These are phyloP conservation scores for Codiaeum variegatum DNA, from an alignment of 441 rosid species.

Conservation along the genomic window DNA sequence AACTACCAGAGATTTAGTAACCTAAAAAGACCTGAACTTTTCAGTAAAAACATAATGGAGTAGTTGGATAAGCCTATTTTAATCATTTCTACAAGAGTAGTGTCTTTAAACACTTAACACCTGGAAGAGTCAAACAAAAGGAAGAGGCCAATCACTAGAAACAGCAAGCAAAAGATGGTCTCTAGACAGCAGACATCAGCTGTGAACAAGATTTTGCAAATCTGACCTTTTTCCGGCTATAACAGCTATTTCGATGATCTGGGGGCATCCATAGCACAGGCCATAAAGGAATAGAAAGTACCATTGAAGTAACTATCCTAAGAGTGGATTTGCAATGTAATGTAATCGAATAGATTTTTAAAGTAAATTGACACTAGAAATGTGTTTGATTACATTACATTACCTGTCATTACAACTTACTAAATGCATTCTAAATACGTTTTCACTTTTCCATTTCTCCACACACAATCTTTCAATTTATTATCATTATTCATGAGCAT, in stretches of 20 bases:
- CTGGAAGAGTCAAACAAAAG: neutral
- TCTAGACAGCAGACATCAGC: neutral
- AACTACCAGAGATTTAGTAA: neutral
- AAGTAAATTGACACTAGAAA: no score
- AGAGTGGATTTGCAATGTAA: no score
- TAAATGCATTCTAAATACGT: no score
- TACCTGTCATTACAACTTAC: no score
- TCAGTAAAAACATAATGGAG: neutral
- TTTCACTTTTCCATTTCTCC: neutral
- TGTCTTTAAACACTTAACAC: neutral
- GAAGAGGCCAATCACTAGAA: neutral
- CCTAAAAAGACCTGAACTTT: no score
- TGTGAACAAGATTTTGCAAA: conserved; percentile 3
- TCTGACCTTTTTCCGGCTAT: neutral
- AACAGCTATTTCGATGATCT: neutral
- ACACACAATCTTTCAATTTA: neutral
- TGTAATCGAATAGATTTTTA: no score
- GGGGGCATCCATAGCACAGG: neutral
- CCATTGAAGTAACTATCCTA: neutral
- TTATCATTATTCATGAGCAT: neutral
- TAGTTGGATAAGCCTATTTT: neutral
- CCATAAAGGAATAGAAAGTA: neutral
- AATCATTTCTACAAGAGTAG: neutral
- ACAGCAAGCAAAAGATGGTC: neutral
- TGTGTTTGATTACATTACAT: no score